Evolutionary conservation across 1,284 basidiomycete species (phyloP).

Genomic region (Sporisorium iseilematis-ciliati): DNA sequence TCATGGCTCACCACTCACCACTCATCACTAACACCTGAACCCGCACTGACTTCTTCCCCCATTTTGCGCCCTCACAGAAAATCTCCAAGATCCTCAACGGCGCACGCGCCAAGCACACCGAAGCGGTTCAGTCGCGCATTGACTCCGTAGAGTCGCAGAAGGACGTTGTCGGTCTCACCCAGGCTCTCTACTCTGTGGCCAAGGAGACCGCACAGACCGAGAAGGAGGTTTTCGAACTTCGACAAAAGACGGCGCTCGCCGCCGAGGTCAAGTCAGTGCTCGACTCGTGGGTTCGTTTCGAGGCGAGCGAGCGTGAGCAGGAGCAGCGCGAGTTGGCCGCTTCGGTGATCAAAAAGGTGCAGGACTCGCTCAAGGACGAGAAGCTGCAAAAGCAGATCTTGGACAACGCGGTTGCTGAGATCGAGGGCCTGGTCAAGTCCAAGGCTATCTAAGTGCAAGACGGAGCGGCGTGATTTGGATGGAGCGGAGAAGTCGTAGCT

Average conservation of each 20-base stretch:
- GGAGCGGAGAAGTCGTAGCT: not conserved
- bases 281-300: conserved; percentile 97
- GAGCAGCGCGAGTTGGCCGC: conserved; percentile 93
- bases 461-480: too few relatives aligned
- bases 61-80: conserved; percentile 70
- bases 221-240: conserved; percentile 88
- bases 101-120: conserved; percentile 89
- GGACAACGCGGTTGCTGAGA: conserved; percentile 83
- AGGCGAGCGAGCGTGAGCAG: conserved; percentile 94
- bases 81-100: conserved; percentile 85
- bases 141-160: conserved; percentile 90
- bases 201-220: conserved; percentile 96
- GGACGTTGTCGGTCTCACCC: conserved; percentile 89
- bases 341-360: conserved; percentile 86
- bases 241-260: conserved; percentile 88
- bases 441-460: conserved; percentile 64
- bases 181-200: conserved; percentile 90
- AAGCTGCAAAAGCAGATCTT: conserved; percentile 94
- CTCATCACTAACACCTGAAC: too few relatives aligned
- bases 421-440: conserved; percentile 76
- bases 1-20: too few relatives aligned
- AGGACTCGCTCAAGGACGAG: conserved; percentile 85
- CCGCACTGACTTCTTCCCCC: conserved; percentile 1
- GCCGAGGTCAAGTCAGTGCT: conserved; percentile 92
- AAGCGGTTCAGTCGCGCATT: conserved; percentile 93